Evolutionary conservation across 140 eudicot genomes (phyloP).

Genomic region (Oenanthe javanica): DNA sequence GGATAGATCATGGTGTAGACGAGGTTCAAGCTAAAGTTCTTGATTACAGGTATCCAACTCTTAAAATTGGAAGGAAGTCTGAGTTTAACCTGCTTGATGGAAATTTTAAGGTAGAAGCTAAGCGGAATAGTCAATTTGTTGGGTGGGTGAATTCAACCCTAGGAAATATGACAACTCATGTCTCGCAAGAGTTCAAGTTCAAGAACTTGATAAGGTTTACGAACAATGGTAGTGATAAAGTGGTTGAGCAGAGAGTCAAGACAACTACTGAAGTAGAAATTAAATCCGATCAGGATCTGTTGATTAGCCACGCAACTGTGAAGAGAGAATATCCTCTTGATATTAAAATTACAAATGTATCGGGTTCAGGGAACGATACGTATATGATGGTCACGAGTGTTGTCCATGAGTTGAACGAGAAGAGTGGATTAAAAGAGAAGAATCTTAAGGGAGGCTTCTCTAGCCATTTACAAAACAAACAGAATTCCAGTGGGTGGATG

Average conservation of each 20-base stretch:
- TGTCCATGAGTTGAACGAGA: conserved; percentile 33
- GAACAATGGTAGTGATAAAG: conserved; percentile 36
- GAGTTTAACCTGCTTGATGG: conserved; percentile 47
- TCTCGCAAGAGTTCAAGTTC: conserved; percentile 31
- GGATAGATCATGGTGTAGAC: conserved; percentile 45
- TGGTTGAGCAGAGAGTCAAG: conserved; percentile 31
- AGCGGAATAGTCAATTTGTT: conserved; percentile 33
- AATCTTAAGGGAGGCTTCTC: conserved; percentile 11
- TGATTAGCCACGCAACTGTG: conserved; percentile 19
- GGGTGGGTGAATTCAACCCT: conserved; percentile 51
- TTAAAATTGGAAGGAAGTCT: conserved; percentile 19
- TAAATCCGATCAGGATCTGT: conserved; percentile 15
- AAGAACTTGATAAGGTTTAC: conserved; percentile 42
- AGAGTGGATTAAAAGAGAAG: conserved; percentile 26
- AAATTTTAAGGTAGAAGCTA: conserved; percentile 47
- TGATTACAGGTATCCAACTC: conserved; percentile 23
- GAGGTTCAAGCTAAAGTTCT: conserved; percentile 36
- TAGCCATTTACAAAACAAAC: conserved; percentile 32
- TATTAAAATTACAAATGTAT: conserved; percentile 19
- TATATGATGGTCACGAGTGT: conserved; percentile 43
- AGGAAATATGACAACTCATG: conserved; percentile 46
- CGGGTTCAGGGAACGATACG: conserved; percentile 32
- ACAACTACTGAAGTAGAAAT: conserved; percentile 15
- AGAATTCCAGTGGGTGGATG: conserved; percentile 59
- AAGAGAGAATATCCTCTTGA: conserved; percentile 41